A percentile compares a stretch with the other conserved stretches of the same genome.
Evolutionary conservation across 306 rosid genomes (phyloP).

Genomic region (Trifolium pratense): DNA sequence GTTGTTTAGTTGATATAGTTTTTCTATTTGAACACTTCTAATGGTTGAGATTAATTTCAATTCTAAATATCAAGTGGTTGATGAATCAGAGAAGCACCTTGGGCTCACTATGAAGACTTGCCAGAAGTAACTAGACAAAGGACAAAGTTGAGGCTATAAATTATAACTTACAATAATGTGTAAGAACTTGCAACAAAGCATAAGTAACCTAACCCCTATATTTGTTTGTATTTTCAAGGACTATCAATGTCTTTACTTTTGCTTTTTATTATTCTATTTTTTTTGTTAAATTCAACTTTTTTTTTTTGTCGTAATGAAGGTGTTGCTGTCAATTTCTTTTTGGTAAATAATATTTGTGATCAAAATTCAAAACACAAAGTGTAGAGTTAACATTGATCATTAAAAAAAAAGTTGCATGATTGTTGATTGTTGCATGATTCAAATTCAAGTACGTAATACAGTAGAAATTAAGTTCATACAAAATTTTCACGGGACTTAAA

Average conservation of each 20-base stretch:
- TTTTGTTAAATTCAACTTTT: not conserved
- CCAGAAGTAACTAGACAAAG: constrained; percentile 31
- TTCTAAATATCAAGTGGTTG: constrained; percentile 36
- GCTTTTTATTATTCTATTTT: not conserved
- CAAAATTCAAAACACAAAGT: no score
- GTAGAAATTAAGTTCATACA: no score
- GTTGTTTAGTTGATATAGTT: constrained; percentile 31
- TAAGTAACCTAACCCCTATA: constrained; percentile 15
- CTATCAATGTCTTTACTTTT: constrained; percentile 15
- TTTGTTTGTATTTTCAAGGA: constrained; percentile 29
- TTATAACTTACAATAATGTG: not conserved
- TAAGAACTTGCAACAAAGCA: constrained; percentile 5
- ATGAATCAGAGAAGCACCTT: constrained; percentile 45
- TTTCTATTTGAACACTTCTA: constrained; percentile 34
- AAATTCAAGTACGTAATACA: no score
- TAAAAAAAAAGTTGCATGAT: no score
- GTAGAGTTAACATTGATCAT: no score
- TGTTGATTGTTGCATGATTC: no score
- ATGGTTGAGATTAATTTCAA: constrained; percentile 36
- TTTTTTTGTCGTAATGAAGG: constrained; percentile 26
- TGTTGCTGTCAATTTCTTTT: constrained; percentile 5
- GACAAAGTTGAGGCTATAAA: constrained; percentile 29
- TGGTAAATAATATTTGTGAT: no score
- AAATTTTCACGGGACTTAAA: no score
- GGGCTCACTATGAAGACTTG: constrained; percentile 22